Conservation (phyloP, 2,329 filamentous ascomycete genomes). For the Pseudocercospora macadamiae region DNA sequence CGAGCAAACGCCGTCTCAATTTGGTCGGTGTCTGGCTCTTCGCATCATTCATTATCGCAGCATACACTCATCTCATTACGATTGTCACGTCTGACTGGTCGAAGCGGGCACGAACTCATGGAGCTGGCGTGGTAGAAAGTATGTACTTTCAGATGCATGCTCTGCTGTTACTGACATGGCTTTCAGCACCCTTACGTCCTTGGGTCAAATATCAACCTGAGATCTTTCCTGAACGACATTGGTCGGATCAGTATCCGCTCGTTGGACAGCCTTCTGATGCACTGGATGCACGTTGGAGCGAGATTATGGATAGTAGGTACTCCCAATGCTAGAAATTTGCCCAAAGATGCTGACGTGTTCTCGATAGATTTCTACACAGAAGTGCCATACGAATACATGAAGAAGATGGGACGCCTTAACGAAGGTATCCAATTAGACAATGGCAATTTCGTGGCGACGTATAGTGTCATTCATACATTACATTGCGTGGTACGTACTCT, state of each 20-base stretch:
- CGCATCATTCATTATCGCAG: neutral
- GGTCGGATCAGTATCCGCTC: constrained; percentile 6
- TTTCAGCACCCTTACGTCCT: neutral
- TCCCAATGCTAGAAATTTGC: neutral
- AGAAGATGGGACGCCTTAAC: neutral
- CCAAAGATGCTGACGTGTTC: neutral
- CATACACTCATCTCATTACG: neutral
- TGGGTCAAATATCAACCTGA: neutral
- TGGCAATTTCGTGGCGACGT: constrained; percentile 6
- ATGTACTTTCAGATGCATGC: neutral
- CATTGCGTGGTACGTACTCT: neutral
- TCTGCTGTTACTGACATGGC: neutral
- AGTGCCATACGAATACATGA: constrained; percentile 3
- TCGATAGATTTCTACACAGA: neutral
- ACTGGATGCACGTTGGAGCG: constrained; percentile 4
- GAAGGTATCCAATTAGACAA: constrained; percentile 1
- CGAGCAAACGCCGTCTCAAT: neutral
- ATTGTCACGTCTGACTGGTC: neutral
- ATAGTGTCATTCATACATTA: constrained; percentile 5
- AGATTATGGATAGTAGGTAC: neutral
- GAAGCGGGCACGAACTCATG: neutral
- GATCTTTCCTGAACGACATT: constrained; percentile 1
- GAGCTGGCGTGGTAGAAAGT: neutral
- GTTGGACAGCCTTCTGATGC: constrained; percentile 2
- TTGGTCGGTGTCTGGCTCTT: neutral